These are phyloP conservation scores for Pugionium dolabratum DNA, from an alignment of 345 rosid species.

Conservation along the genomic window DNA sequence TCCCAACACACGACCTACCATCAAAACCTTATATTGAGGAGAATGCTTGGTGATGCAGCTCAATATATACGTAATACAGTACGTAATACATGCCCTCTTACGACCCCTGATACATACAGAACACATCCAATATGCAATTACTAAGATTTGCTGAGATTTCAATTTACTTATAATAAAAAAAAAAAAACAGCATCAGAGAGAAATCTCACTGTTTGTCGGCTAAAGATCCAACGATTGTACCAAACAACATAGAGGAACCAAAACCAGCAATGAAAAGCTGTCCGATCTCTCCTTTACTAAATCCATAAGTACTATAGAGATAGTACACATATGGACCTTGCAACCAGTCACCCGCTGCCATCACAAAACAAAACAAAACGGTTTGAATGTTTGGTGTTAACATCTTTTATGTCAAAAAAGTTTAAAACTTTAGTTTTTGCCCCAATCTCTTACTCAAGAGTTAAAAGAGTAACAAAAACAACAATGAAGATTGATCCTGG, in stretches of 20 bases:
- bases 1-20: slow-evolving; percentile 94
- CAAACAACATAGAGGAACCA: slow-evolving; percentile 98
- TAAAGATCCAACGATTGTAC: slow-evolving; percentile 95
- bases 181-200: not conserved
- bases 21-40: slow-evolving; percentile 58
- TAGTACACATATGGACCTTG: slow-evolving; percentile 99
- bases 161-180: slow-evolving; percentile 10
- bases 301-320: slow-evolving; percentile 85
- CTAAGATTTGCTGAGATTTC: not conserved
- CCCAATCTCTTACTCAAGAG: not conserved
- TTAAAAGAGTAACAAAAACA: not conserved
- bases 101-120: slow-evolving; percentile 67
- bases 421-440: not conserved
- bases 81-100: slow-evolving; percentile 84
- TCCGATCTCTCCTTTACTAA: slow-evolving; percentile 85
- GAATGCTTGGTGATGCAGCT: slow-evolving; percentile 65
- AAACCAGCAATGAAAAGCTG: slow-evolving; percentile 99
- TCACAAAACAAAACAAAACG: slow-evolving; percentile 33
- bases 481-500: too few relatives aligned
- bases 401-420: slow-evolving; percentile 5
- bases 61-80: slow-evolving; percentile 84
- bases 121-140: slow-evolving; percentile 24
- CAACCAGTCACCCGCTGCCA: slow-evolving; percentile 95
- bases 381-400: not conserved
- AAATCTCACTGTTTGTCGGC: slow-evolving; percentile 87